Evolutionary conservation across 1,284 basidiomycete genomes (phyloP), one percentile per base, ranked within the genome.

Genomic region (Caloboletus inedulis): DNA sequence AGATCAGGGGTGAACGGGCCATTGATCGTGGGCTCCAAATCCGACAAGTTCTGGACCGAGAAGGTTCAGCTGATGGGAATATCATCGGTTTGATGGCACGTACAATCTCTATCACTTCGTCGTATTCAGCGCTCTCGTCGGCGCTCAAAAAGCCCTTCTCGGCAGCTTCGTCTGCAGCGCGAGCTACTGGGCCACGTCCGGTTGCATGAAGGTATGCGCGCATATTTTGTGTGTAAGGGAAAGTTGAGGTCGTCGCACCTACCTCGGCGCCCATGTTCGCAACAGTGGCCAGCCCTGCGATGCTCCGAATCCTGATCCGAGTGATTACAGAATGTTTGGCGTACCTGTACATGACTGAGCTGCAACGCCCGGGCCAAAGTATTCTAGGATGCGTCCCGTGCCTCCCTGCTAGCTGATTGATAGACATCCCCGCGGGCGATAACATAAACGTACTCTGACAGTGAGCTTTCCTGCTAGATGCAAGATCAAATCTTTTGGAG

Each of bases 221-320:
- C 96, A 99, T 99, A 62, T 84, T 83, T 52, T 81, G 72, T 7
- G 93, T 94, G 74, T 98, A 99, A 13, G 95, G 95, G 81, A 99
- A 99, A 3, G 91, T 94, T 1, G 94, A 96, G 0, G 97, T 98
- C 3, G 97, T 99, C 7, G 97, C 97, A 43, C 97, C 97, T 25
- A 99, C 94, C 77, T 99, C 97, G 21, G 97, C 97, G 54, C 97
- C 97, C 97, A 99, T 99, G 74, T 98, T 98, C 52, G 92, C 89
- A 56, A 98, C 90, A 5, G 94, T 98, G 0, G 95, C 94, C 47
- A 98, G 73, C 59, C 93, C 88, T 89, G 49, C 21, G 44, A 51
- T 33, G 18, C 7, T 40, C 45, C 23, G 7, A 48, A 33, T 39
- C 16, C 14, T 39, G 8, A 12, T 29, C 34, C 4, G 5, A 36